Evolutionary conservation across 1,284 basidiomycete genomes (phyloP).

Genomic region (Cutaneotrichosporon cyanovorans): DNA sequence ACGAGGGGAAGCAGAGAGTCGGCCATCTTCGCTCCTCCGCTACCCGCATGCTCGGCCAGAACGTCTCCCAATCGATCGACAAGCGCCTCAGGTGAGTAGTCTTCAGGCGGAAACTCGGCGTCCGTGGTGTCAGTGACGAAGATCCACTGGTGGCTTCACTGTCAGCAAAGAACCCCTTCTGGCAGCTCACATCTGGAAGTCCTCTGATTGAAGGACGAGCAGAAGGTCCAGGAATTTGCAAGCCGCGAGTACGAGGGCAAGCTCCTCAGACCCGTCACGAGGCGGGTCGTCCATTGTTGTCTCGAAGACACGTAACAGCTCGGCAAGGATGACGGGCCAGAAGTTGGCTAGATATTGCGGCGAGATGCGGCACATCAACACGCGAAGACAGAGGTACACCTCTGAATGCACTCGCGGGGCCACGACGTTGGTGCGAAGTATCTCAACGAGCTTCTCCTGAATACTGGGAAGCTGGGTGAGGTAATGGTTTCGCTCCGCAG

Average conservation of each 20-base stretch:
- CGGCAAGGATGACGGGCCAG: constrained; percentile 93
- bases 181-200: constrained; percentile 82
- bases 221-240: constrained; percentile 91
- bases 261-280: constrained; percentile 69
- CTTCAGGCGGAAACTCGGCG: constrained; percentile 77
- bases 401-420: constrained; percentile 85
- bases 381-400: constrained; percentile 83
- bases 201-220: constrained; percentile 84
- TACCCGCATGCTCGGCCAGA: constrained; percentile 48
- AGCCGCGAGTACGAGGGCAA: constrained; percentile 74
- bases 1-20: constrained; percentile 34
- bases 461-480: constrained; percentile 82
- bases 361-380: constrained; percentile 83
- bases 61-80: constrained; percentile 86
- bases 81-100: constrained; percentile 75
- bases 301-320: constrained; percentile 61
- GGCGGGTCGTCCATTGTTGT: constrained; percentile 47
- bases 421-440: constrained; percentile 65
- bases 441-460: constrained; percentile 93
- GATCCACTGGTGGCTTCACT: constrained; percentile 93
- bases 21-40: not conserved
- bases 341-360: constrained; percentile 88
- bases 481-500: constrained; percentile 83
- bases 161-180: constrained; percentile 1
- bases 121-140: constrained; percentile 97